Percentiles rank a stretch among this genome's conserved stretches.
Evolutionary conservation across 306 rosid genomes (phyloP).

Genomic region (Senna tora): DNA sequence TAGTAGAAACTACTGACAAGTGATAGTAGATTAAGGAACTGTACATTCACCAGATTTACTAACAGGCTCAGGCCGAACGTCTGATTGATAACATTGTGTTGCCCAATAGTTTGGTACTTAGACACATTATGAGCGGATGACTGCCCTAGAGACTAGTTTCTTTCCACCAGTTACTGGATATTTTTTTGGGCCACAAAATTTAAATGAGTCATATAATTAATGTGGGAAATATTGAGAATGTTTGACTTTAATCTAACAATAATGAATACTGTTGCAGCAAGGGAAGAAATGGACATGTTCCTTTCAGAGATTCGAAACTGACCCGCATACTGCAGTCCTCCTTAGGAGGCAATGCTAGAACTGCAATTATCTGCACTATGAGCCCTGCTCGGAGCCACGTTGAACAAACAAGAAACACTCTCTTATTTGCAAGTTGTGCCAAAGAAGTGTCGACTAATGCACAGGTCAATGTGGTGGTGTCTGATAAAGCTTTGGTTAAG

Average conservation of each 20-base stretch:
- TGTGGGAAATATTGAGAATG: slow-evolving; percentile 2
- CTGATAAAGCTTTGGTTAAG: slow-evolving; percentile 95
- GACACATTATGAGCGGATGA: too few species aligned
- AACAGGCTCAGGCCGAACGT: too few species aligned
- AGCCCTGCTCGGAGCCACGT: slow-evolving; percentile 92
- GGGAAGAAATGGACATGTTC: slow-evolving; percentile 95
- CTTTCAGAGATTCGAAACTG: slow-evolving; percentile 98
- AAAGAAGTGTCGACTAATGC: slow-evolving; percentile 92
- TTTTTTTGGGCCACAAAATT: not conserved
- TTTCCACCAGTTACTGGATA: slow-evolving; percentile 1
- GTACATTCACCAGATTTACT: not conserved
- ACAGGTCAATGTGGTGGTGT: slow-evolving; percentile 87
- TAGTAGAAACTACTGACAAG: slow-evolving; percentile 10
- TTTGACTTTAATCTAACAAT: slow-evolving; percentile 16
- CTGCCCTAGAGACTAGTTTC: too few species aligned
- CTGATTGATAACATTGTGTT: too few species aligned
- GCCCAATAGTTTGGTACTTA: too few species aligned
- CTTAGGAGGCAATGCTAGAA: slow-evolving; percentile 96
- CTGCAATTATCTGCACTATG: slow-evolving; percentile 97
- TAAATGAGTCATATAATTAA: not conserved
- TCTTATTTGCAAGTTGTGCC: slow-evolving; percentile 97
- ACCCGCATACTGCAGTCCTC: slow-evolving; percentile 98
- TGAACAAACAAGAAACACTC: slow-evolving; percentile 97
- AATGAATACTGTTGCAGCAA: slow-evolving; percentile 67
- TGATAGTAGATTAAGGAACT: not conserved